phyloP scores from a whole-genome alignment of 306 rosid species.

The Prunus persica region DNA sequence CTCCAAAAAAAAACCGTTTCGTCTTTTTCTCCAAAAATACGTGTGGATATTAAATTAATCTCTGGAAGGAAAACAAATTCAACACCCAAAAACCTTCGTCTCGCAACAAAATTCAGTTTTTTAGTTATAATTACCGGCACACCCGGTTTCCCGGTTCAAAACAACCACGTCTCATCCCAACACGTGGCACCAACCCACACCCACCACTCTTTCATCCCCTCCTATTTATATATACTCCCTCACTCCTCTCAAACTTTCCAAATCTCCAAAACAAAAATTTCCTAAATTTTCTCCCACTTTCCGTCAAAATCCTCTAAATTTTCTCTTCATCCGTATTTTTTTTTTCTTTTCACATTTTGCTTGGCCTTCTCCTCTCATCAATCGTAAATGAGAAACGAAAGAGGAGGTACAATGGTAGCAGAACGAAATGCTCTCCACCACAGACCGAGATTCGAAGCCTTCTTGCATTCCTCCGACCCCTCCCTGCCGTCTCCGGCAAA shows the following conservation, averaged over 20 bases:
- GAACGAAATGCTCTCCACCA: constrained; percentile 23
- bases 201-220: constrained; percentile 13
- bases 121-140: constrained; percentile 30
- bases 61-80: constrained; percentile 13
- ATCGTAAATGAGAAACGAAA: constrained; percentile 42
- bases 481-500: constrained; percentile 3
- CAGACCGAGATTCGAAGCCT: constrained; percentile 48
- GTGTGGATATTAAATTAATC: constrained; percentile 23
- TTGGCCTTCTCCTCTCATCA: not conserved
- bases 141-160: constrained; percentile 32
- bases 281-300: not conserved
- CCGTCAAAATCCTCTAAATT: not conserved
- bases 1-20: not conserved
- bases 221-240: constrained; percentile 22
- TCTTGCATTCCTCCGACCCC: constrained; percentile 61
- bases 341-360: not conserved
- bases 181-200: constrained; percentile 25
- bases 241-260: constrained; percentile 11
- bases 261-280: not conserved
- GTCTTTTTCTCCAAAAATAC: not conserved
- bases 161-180: constrained; percentile 10
- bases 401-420: constrained; percentile 39
- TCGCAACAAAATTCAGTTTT: not conserved
- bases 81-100: not conserved
- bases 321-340: not conserved